Percentiles rank a stretch among this genome's conserved stretches.
Conservation (phyloP, 345 rosid genomes). For the Syzygium oleosum region DNA sequence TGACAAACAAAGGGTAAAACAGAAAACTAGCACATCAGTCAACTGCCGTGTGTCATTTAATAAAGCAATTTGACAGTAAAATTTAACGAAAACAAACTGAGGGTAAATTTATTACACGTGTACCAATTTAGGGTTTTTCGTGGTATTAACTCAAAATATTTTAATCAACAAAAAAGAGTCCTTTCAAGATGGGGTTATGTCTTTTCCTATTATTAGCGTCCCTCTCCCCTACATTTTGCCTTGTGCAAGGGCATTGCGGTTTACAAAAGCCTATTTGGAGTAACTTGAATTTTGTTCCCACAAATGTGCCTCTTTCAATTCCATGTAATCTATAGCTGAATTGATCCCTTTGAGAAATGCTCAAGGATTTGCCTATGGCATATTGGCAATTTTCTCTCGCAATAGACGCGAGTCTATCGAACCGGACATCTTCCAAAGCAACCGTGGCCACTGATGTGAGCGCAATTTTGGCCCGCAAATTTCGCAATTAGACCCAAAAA, state of each 20-base stretch:
- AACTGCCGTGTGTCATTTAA: too few relatives aligned
- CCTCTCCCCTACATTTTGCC: neutral
- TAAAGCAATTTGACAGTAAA: too few relatives aligned
- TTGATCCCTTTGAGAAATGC: neutral
- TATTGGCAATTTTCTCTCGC: neutral
- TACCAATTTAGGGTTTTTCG: too few relatives aligned
- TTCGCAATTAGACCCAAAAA: neutral
- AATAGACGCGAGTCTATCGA: neutral
- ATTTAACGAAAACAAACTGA: too few relatives aligned
- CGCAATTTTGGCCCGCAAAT: neutral
- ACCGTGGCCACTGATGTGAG: neutral
- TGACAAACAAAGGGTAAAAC: too few relatives aligned
- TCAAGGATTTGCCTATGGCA: accelerated
- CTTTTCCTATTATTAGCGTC: neutral
- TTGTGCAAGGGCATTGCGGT: neutral
- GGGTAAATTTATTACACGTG: too few relatives aligned
- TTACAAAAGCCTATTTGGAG: too few relatives aligned
- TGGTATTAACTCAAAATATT: too few relatives aligned
- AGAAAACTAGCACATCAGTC: too few relatives aligned
- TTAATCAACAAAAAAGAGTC: too few relatives aligned
- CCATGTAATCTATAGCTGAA: neutral
- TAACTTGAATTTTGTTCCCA: neutral
- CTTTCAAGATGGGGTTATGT: too few relatives aligned
- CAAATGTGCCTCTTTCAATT: neutral
- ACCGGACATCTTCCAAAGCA: neutral